phyloP scores from a whole-genome alignment of 2,329 filamentous ascomycete genomes.

The Sclerotinia glacialis region DNA sequence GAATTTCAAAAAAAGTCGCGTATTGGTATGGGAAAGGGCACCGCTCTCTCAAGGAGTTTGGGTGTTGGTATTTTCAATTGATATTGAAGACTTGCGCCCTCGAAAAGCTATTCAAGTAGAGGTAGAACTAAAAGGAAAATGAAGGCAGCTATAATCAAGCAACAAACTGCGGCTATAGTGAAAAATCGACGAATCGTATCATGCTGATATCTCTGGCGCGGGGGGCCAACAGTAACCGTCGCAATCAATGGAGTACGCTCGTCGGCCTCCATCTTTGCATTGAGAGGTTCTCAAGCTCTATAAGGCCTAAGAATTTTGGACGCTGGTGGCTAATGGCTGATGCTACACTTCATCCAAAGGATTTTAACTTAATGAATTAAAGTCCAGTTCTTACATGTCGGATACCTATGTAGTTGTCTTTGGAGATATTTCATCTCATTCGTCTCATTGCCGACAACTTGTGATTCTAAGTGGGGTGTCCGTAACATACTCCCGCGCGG shows the following conservation, averaged over 20 bases:
- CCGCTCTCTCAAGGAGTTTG: background rate
- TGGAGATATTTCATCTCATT: background rate
- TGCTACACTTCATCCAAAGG: background rate
- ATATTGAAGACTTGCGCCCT: background rate
- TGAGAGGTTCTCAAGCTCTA: background rate
- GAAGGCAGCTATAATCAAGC: slow-evolving; percentile 44
- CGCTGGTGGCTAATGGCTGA: background rate
- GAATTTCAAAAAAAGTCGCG: no score
- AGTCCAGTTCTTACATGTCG: background rate
- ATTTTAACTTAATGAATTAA: background rate
- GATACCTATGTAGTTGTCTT: background rate
- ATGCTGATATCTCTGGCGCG: slow-evolving; percentile 56
- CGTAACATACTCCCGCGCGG: slow-evolving; percentile 5
- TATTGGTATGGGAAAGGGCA: background rate
- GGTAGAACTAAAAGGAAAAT: slow-evolving; percentile 50
- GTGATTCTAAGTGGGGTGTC: background rate
- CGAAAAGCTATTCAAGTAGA: slow-evolving; percentile 35
- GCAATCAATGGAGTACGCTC: slow-evolving; percentile 66
- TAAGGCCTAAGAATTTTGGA: background rate
- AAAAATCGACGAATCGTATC: slow-evolving; percentile 63
- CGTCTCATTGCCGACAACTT: background rate
- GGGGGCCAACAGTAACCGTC: slow-evolving; percentile 55
- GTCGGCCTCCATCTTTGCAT: slow-evolving; percentile 20
- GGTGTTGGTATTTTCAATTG: background rate
- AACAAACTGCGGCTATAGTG: slow-evolving; percentile 57